Evolutionary conservation across 805 yeast genomes (phyloP).

Genomic region (Spathaspora sp.): DNA sequence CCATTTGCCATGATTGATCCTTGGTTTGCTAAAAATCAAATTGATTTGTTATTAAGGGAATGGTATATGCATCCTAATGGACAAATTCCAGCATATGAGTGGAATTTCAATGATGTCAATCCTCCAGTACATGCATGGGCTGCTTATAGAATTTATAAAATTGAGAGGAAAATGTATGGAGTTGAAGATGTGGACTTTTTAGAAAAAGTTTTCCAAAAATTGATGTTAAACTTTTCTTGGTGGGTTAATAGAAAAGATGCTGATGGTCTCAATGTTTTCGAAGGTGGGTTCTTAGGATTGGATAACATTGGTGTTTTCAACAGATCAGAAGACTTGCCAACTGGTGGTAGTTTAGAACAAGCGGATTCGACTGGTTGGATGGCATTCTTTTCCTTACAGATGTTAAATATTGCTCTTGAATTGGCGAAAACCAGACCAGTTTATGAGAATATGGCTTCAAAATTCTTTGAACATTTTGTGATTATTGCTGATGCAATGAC

Average conservation of each 20-base stretch:
- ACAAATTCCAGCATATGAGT: conserved; percentile 95
- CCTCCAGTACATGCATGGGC: conserved; percentile 99
- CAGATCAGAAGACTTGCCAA: conserved; percentile 89
- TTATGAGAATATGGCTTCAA: conserved; percentile 90
- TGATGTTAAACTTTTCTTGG: conserved; percentile 89
- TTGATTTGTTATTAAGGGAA: conserved; percentile 82
- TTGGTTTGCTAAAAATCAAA: conserved; percentile 82
- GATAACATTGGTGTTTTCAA: conserved; percentile 93
- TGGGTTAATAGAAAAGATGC: conserved; percentile 92
- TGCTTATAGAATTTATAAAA: conserved; percentile 78
- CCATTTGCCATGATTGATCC: conserved; percentile 94
- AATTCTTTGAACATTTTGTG: conserved; percentile 89
- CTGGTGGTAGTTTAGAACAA: conserved; percentile 86
- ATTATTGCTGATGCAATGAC: conserved; percentile 94
- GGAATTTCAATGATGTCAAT: conserved; percentile 94
- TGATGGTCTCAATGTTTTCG: conserved; percentile 85
- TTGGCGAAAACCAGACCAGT: conserved; percentile 80
- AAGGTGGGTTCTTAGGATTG: conserved; percentile 90
- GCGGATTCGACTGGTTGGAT: conserved; percentile 98
- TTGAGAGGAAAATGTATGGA: conserved; percentile 84
- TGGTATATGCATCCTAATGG: conserved; percentile 99
- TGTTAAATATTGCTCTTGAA: conserved; percentile 90
- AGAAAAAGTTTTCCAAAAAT: conserved; percentile 90
- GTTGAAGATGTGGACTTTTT: conserved; percentile 74
- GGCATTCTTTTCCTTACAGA: conserved; percentile 87